phyloP scores from a whole-genome alignment of 2,329 filamentous ascomycete genomes.

The Ophiostoma triangulosporum region DNA sequence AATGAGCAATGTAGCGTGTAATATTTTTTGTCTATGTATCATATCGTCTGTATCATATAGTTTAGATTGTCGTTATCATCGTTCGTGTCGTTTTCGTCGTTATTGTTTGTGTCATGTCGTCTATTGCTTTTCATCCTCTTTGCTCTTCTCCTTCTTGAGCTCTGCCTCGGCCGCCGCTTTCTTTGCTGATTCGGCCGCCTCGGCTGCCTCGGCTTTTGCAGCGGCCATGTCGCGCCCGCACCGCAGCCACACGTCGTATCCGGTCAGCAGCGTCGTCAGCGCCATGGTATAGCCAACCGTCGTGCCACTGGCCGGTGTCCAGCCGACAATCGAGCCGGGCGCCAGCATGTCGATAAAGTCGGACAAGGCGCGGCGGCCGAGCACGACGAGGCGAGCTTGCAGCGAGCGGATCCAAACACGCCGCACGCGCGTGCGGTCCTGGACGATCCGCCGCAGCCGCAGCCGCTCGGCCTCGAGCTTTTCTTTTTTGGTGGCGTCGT shows the following conservation, averaged over 20 bases:
- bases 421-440: constrained; percentile 17
- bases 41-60: background rate
- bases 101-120: background rate
- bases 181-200: background rate
- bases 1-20: background rate
- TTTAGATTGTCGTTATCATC: too few species aligned
- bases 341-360: constrained; percentile 50
- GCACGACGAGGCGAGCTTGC: constrained; percentile 26
- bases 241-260: constrained; percentile 45
- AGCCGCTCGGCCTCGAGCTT: constrained; percentile 18
- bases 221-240: constrained; percentile 5
- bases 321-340: constrained; percentile 46
- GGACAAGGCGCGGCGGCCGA: constrained; percentile 22
- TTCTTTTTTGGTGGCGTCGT: background rate
- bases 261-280: constrained; percentile 47
- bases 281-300: constrained; percentile 46
- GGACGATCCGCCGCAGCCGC: constrained; percentile 23
- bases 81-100: too few species aligned
- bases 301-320: constrained; percentile 38
- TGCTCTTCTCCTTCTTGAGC: background rate
- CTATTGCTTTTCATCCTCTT: background rate
- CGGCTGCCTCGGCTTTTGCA: background rate
- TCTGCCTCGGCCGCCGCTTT: background rate
- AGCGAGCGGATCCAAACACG: background rate
- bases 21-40: background rate